Conservation (phyloP, 1,284 basidiomycete genomes). For the Neonothopanus nambi region DNA sequence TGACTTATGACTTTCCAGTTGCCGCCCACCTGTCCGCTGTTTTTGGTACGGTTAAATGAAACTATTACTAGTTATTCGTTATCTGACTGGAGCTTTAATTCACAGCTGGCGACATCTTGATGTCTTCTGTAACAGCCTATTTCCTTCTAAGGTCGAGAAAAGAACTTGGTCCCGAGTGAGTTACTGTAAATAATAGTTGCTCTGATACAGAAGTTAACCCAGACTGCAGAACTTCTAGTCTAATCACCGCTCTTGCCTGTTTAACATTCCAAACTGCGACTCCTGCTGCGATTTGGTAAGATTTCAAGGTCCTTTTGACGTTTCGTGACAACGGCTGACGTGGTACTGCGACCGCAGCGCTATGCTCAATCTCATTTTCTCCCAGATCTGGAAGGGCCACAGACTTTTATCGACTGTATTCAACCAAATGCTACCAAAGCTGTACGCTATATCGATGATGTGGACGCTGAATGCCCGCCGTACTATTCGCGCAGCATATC, state of each 20-base stretch:
- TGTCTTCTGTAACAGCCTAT: slow-evolving; percentile 30
- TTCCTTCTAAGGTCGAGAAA: slow-evolving; percentile 29
- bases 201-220: slow-evolving; percentile 1
- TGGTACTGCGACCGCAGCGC: too few relatives aligned
- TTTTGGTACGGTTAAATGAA: slow-evolving; percentile 29
- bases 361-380: slow-evolving; percentile 11
- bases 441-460: slow-evolving; percentile 16
- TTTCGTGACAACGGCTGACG: too few relatives aligned
- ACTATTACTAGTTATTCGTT: background rate
- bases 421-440: slow-evolving; percentile 10
- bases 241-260: slow-evolving; percentile 33
- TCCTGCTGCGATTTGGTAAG: slow-evolving; percentile 35
- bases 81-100: background rate
- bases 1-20: slow-evolving; percentile 21
- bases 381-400: slow-evolving; percentile 11
- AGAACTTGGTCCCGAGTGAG: slow-evolving; percentile 31
- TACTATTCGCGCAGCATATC: slow-evolving; percentile 5
- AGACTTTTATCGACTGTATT: slow-evolving; percentile 11
- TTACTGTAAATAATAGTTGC: background rate
- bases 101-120: slow-evolving; percentile 30
- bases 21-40: slow-evolving; percentile 33
- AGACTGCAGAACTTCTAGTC: slow-evolving; percentile 21
- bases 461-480: slow-evolving; percentile 14
- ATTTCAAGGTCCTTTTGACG: background rate
- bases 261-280: slow-evolving; percentile 35